Evolutionary conservation across 805 yeast genomes (phyloP).

Genomic region (Cyberlindnera mycetangii): DNA sequence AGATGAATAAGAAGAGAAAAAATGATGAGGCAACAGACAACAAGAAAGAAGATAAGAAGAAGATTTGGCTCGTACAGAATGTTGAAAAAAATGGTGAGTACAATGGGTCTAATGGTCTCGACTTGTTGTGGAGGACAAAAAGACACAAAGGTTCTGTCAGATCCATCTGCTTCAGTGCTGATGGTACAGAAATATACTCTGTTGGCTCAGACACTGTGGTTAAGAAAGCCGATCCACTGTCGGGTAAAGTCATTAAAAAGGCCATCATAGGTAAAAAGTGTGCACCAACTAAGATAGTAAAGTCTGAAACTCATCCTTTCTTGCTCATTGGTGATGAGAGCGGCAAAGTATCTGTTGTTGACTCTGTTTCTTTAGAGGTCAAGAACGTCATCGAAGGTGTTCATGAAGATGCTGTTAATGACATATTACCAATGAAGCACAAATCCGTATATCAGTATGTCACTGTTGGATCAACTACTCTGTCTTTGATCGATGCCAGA

Average conservation of each 20-base stretch:
- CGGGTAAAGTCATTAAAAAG: constrained; percentile 67
- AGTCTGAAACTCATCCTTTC: constrained; percentile 36
- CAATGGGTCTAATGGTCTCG: constrained; percentile 26
- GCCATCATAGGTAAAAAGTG: constrained; percentile 4
- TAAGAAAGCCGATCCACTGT: constrained; percentile 65
- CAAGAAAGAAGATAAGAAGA: constrained; percentile 30
- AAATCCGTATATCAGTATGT: constrained; percentile 76
- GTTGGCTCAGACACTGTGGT: constrained; percentile 79
- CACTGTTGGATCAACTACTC: constrained; percentile 77
- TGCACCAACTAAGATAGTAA: constrained; percentile 33
- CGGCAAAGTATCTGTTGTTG: constrained; percentile 64
- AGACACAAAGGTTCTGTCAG: constrained; percentile 91
- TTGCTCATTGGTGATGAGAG: constrained; percentile 62
- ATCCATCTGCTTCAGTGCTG: constrained; percentile 55
- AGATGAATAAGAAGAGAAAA: constrained; percentile 25
- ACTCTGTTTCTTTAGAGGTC: constrained; percentile 47
- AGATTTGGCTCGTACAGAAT: constrained; percentile 44
- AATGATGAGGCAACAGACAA: no score
- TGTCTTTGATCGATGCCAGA: constrained; percentile 75
- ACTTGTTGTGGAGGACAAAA: constrained; percentile 72
- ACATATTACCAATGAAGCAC: constrained; percentile 65
- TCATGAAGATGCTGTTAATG: constrained; percentile 78
- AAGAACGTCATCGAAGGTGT: constrained; percentile 49
- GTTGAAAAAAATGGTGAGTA: constrained; percentile 21
- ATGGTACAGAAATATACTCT: constrained; percentile 53